A percentile compares a stretch with the other conserved stretches of the same genome.
These are phyloP conservation scores for Sporothrix luriei DNA, from an alignment of 2,329 filamentous ascomycete genomes.

Conservation along the genomic window DNA sequence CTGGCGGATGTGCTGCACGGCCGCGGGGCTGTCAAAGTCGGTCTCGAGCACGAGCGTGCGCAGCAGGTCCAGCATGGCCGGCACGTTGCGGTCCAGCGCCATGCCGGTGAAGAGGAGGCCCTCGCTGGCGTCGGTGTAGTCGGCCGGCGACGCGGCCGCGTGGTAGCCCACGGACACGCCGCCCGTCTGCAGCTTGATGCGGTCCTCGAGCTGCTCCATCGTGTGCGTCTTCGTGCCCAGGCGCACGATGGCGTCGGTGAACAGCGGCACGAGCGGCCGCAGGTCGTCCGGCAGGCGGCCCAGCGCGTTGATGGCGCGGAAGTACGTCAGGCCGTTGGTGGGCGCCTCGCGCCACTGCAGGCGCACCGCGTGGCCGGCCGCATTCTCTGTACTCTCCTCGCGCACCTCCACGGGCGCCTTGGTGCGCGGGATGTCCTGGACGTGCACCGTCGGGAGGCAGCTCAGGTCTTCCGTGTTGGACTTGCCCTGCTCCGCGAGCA, in stretches of 20 bases:
- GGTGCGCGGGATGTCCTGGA: conserved; percentile 81
- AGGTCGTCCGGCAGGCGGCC: conserved; percentile 81
- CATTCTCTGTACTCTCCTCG: too few relatives aligned
- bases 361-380: conserved; percentile 50
- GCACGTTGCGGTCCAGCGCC: conserved; percentile 85
- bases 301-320: conserved; percentile 82
- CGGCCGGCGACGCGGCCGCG: conserved; percentile 73
- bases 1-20: conserved; percentile 79
- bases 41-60: conserved; percentile 81
- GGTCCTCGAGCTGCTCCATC: conserved; percentile 93
- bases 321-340: conserved; percentile 95
- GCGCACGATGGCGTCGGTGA: conserved; percentile 90
- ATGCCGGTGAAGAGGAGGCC: conserved; percentile 83
- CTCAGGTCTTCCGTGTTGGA: conserved; percentile 82
- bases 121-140: conserved; percentile 72
- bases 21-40: conserved; percentile 82
- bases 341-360: conserved; percentile 90
- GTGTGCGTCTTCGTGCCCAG: conserved; percentile 83
- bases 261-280: conserved; percentile 80
- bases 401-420: conserved; percentile 64
- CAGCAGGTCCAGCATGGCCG: conserved; percentile 86
- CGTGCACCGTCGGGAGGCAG: conserved; percentile 83
- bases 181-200: conserved; percentile 95
- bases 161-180: conserved; percentile 85
- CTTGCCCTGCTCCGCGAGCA: conserved; percentile 80